Conservation (phyloP, 2,329 filamentous ascomycete species). For the Aspergillus brasiliensis region DNA sequence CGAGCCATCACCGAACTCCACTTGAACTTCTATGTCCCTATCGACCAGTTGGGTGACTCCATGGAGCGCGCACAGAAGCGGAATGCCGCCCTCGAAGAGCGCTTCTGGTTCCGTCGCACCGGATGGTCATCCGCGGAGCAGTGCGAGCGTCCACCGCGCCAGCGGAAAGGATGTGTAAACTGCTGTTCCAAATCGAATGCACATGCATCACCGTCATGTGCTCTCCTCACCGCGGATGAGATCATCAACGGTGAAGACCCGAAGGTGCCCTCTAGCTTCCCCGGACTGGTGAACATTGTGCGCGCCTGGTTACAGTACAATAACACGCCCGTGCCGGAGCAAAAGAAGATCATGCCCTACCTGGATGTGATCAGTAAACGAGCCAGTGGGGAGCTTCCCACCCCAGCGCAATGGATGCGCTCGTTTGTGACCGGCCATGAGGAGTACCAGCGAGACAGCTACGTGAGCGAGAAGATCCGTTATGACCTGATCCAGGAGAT, state of each 20-base stretch:
- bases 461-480: slow-evolving; percentile 16
- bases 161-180: background rate
- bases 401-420: slow-evolving; percentile 21
- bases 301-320: slow-evolving; percentile 14
- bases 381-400: slow-evolving; percentile 15
- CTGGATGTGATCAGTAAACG: slow-evolving; percentile 15
- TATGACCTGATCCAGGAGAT: slow-evolving; percentile 18
- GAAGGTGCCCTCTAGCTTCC: slow-evolving; percentile 6
- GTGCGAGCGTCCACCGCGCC: background rate
- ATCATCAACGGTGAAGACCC: slow-evolving; percentile 18
- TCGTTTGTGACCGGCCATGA: slow-evolving; percentile 13
- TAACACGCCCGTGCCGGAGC: slow-evolving; percentile 2
- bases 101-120: slow-evolving; percentile 84
- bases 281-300: slow-evolving; percentile 15
- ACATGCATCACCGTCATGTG: background rate
- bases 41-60: slow-evolving; percentile 78
- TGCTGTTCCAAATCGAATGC: background rate
- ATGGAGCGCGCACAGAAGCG: slow-evolving; percentile 84
- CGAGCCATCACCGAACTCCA: slow-evolving; percentile 83
- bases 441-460: slow-evolving; percentile 17
- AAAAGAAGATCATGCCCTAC: slow-evolving; percentile 9
- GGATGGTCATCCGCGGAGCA: slow-evolving; percentile 60
- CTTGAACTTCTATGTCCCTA: slow-evolving; percentile 88
- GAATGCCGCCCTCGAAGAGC: slow-evolving; percentile 73
- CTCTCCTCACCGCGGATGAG: slow-evolving; percentile 12